A percentile compares a stretch with the other conserved stretches of the same genome.
Evolutionary conservation across 2,329 filamentous ascomycete genomes (phyloP).

Genomic region (Hypoxylon sp.): DNA sequence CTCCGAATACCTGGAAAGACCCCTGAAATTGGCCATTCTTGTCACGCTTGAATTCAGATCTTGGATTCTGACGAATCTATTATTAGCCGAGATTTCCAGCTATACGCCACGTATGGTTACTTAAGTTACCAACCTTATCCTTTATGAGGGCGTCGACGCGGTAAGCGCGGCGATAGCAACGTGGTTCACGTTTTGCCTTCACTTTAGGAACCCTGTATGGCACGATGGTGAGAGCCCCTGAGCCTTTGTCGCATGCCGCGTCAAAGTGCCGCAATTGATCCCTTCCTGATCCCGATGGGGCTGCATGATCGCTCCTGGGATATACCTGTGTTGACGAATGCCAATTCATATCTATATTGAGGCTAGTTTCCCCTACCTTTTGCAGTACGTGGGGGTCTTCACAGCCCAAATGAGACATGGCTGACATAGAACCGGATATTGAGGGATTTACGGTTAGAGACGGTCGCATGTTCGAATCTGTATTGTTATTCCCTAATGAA

Average conservation of each 20-base stretch:
- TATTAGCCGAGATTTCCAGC: slow-evolving; percentile 17
- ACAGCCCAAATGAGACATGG: slow-evolving; percentile 19
- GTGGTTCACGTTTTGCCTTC: slow-evolving; percentile 18
- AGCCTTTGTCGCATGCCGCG: background rate
- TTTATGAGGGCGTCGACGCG: slow-evolving; percentile 28
- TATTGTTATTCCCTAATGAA: slow-evolving; percentile 12
- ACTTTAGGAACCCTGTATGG: slow-evolving; percentile 24
- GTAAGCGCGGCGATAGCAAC: slow-evolving; percentile 15
- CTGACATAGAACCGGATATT: slow-evolving; percentile 12
- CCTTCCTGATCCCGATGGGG: slow-evolving; percentile 9
- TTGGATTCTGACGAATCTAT: slow-evolving; percentile 24
- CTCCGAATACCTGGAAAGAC: slow-evolving; percentile 22
- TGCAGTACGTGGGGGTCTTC: slow-evolving; percentile 22
- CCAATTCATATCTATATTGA: slow-evolving; percentile 14
- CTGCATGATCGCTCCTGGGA: slow-evolving; percentile 19
- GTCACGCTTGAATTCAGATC: slow-evolving; percentile 23
- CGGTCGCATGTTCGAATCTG: slow-evolving; percentile 11
- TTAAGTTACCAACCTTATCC: slow-evolving; percentile 19
- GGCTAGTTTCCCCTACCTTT: slow-evolving; percentile 20
- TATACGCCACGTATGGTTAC: background rate
- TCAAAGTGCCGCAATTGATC: slow-evolving; percentile 12
- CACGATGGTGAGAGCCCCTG: slow-evolving; percentile 19
- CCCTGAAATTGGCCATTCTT: slow-evolving; percentile 24
- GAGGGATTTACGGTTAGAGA: slow-evolving; percentile 17
- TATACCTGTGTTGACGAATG: background rate